Base-by-base conservation (phyloP, 805 yeast genomes). In the Henningerozyma blattae region DNA sequence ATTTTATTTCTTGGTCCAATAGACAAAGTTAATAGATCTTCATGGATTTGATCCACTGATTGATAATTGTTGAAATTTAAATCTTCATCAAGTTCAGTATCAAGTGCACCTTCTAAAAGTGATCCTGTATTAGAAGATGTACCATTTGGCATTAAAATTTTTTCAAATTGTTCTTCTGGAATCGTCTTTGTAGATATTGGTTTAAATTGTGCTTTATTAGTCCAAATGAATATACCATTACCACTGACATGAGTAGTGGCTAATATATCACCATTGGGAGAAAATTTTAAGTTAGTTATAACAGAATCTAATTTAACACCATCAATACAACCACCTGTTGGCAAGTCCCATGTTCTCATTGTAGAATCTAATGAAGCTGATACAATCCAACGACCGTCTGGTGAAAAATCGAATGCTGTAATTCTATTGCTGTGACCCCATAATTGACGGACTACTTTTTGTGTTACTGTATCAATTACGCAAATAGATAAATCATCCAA, bases 301-400 rank as follows among this genome's bases (percentile, higher is more conserved):
- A 86, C 87, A 45, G 68, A 73, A 2, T 79, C 75, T 18, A 91
- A 68, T 34, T 64, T 61, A 14, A 89, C 76, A 41, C 95, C 96
- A 61, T 91, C 98, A 37, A 91, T 85, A 57, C 97, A 89, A 1
- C 87, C 84, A 32, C 98, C 97, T 1, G 95, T 81, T 28, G 97
- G 97, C 39, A 91, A 69, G 56, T 91, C 97, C 97, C 97, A 91
- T 1, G 95, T 85, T 49, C 98, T 72, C 32, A 91, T 65, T 0
- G 97, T 86, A 2, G 83, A 68, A 53, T 91, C 99, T 39, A 86
- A 64, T 1, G 86, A 70, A 1, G 83, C 76, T 17, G 91, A 75
- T 7, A 91, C 76, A 24, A 91, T 62, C 96, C 97, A 91, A 54
- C 96, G 75, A 24, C 96, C 97, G 54, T 87, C 89, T 4, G 95